Base-by-base conservation (phyloP, 345 rosid genomes). In the Odontarrhena argentea region DNA sequence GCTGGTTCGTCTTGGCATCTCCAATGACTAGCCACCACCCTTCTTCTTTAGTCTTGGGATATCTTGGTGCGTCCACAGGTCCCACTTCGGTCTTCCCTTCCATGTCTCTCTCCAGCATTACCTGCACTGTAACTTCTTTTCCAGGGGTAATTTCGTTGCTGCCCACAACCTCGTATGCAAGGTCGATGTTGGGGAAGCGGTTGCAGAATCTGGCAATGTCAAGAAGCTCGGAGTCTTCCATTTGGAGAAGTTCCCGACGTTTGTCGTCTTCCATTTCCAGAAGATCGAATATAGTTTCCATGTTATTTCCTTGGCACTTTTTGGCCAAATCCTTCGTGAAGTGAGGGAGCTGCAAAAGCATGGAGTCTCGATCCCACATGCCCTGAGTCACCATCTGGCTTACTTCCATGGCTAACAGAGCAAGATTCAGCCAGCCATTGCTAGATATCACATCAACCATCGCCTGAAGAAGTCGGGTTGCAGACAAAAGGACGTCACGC, bases 21-120 rank as follows among this genome's bases (percentile, higher is more conserved):
- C 96, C 98, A 1, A 93, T 82, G 12, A 90, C 94, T 3, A 93
- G 88, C 96, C 98, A 90, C 97, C 97, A 93, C 10, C 93, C 96
- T 83, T 93, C 98, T 75, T 90, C 94, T 76, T 88, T 90, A 57
- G 83, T 76, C 78, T 86, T 85, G 1, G 96, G 91, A 65, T 79
- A 90, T 77, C 86, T 81, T 1, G 78, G 77, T 42, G 90, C 83
- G 40, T 93, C 84, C 18, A 90, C 97, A 0, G 86, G 59, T 15
- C 93, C 96, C 47, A 90, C 90, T 74, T 86, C 94, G 0, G 88
- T 76, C 78, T 83, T 81, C 62, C 88, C 96, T 74, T 86, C 93
- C 30, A 90, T 68, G 70, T 93, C 96, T 70, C 94, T 68, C 66
- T 86, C 98, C 1, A 90, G 83, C n/a, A 46, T 78, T 47, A 93